These are phyloP conservation scores for Leishmania martiniquensis DNA, from an alignment of 208 protist genomes.

Conservation along the genomic window DNA sequence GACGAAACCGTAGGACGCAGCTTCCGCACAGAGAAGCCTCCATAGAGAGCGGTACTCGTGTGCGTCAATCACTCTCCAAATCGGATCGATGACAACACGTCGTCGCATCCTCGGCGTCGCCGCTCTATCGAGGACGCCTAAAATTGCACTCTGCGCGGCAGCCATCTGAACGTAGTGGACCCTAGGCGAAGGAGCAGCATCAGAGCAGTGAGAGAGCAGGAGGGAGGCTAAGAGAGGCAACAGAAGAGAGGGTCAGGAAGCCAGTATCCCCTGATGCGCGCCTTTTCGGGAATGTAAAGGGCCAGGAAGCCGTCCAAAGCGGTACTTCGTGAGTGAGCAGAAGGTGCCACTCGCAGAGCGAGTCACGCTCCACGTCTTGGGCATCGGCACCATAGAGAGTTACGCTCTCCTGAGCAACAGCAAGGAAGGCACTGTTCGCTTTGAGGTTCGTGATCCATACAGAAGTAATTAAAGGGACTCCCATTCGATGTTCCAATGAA, in stretches of 20 bases:
- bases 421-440: not conserved
- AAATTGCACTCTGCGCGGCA: not conserved
- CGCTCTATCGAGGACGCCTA: not conserved
- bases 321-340: not conserved
- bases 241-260: conserved; percentile 1
- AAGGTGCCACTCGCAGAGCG: not conserved
- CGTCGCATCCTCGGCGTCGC: conserved; percentile 2
- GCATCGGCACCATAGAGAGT: not conserved
- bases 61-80: conserved; percentile 49
- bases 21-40: conserved; percentile 35
- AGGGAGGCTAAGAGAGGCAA: not conserved
- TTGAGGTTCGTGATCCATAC: not conserved
- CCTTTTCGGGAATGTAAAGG: not conserved
- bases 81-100: conserved; percentile 50
- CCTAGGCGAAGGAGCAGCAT: conserved; percentile 4
- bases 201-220: conserved; percentile 9
- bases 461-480: too few species aligned
- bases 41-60: conserved; percentile 30
- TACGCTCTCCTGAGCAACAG: not conserved
- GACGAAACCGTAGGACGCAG: conserved; percentile 38
- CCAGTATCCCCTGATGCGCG: not conserved
- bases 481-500: not conserved
- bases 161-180: not conserved
- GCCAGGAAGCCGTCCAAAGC: not conserved
- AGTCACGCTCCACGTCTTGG: not conserved